phyloP scores from a whole-genome alignment of 2,329 filamentous ascomycete species.

The Penicillium sp. region DNA sequence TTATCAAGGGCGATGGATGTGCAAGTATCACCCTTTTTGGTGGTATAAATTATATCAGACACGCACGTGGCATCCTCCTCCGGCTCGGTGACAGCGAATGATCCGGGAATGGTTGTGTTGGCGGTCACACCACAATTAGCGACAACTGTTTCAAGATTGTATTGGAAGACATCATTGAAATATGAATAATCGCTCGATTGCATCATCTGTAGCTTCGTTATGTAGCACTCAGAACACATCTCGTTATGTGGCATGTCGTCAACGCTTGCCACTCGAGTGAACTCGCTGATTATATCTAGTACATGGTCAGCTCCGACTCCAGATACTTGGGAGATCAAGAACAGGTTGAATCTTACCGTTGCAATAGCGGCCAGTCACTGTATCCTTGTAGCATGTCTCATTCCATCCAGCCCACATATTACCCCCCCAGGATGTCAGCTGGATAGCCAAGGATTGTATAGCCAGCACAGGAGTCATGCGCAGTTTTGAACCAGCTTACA shows the following conservation, averaged over 20 bases:
- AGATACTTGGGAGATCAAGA: no score
- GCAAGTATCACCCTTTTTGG: not conserved
- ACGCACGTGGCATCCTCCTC: not conserved
- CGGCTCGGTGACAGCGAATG: not conserved
- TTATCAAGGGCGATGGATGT: not conserved
- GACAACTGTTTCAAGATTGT: not conserved
- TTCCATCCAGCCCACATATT: not conserved
- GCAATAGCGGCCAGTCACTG: not conserved
- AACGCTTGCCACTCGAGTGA: slow-evolving; percentile 11
- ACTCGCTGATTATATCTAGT: slow-evolving; percentile 14
- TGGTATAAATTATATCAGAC: not conserved
- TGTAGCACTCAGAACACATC: slow-evolving; percentile 27
- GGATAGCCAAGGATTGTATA: not conserved
- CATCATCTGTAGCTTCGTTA: slow-evolving; percentile 23
- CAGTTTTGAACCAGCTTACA: not conserved
- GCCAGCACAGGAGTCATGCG: not conserved
- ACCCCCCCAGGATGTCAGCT: not conserved
- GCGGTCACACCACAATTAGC: not conserved
- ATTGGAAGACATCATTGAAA: not conserved
- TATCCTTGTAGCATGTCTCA: not conserved
- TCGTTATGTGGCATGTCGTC: slow-evolving; percentile 22
- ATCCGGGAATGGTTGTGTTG: not conserved
- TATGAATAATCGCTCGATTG: slow-evolving; percentile 19
- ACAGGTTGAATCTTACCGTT: not conserved
- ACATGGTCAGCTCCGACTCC: no score